phyloP scores from a whole-genome alignment of 345 rosid genomes.

The Kernera saxatilis region DNA sequence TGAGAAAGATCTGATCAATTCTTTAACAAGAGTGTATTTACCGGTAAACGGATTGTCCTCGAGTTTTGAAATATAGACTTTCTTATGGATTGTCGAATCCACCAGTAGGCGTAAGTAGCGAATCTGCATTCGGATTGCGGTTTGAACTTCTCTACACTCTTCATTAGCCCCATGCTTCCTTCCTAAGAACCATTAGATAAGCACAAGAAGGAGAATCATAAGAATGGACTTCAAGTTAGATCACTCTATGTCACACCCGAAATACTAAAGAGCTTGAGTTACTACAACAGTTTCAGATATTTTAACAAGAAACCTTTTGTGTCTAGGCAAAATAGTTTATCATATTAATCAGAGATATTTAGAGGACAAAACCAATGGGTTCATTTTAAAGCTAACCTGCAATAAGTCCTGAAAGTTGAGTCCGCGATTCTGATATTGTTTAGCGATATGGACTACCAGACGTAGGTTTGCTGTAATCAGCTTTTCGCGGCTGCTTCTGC shows the following conservation, averaged over 20 bases:
- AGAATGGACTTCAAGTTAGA: not conserved
- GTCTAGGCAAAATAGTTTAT: not conserved
- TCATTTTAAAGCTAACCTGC: slow-evolving; percentile 47
- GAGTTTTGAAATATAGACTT: slow-evolving; percentile 79
- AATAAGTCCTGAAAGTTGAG: slow-evolving; percentile 72
- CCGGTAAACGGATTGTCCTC: slow-evolving; percentile 82
- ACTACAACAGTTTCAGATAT: not conserved
- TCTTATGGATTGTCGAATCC: slow-evolving; percentile 74
- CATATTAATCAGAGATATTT: not conserved
- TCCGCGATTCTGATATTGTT: slow-evolving; percentile 75
- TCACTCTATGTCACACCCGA: not conserved
- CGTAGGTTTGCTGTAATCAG: slow-evolving; percentile 71
- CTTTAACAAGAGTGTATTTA: slow-evolving; percentile 28
- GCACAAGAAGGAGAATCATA: not conserved
- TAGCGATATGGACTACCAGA: slow-evolving; percentile 81
- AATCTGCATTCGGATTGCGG: slow-evolving; percentile 81
- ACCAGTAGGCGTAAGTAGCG: slow-evolving; percentile 85
- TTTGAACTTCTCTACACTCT: slow-evolving; percentile 80
- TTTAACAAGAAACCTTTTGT: not conserved
- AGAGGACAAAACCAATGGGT: not conserved
- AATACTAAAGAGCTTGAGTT: not conserved
- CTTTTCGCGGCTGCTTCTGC: slow-evolving; percentile 61
- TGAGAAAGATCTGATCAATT: not conserved
- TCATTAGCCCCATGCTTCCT: slow-evolving; percentile 91
- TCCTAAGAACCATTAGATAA: slow-evolving; percentile 39